Evolutionary conservation across 2,329 filamentous ascomycete species (phyloP), one percentile per base, ranked within the genome.

Genomic region (Colletotrichum sp.): DNA sequence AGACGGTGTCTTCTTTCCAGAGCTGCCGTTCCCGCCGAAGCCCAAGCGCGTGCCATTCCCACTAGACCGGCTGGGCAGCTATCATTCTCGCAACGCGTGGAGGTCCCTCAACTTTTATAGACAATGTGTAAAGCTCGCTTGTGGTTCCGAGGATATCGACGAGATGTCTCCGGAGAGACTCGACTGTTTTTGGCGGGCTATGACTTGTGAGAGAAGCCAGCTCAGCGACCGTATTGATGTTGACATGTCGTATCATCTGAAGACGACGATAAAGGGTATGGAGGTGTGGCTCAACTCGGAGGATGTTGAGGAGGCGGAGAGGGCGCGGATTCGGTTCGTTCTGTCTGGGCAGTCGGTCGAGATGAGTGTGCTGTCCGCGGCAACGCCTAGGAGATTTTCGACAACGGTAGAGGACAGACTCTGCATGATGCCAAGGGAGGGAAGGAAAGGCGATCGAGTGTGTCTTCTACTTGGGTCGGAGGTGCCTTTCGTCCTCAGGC

Each of bases 191-290:
- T 71, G 68, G 68, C 55, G 55, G 30, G 57, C 68, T 4, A n/a
- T 73, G 55, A 63, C 71, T 13, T 73, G 64, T 22, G 71, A 73
- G 64, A 62, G 55, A 26, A 62, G 55, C 36, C 71, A 63, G 55
- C 36, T 73, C 30, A 73, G 71, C 64, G 65, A 69, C 30, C 64
- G 71, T 18, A 63, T 69, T 39, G 64, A 73, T 15, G 55, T 63
- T 22, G 71, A 73, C 71, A 34, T 69, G 18, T 69, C 52, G 18
- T 57, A 24, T 28, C 16, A 24, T n/a, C 6, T 73, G 36, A 39
- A 63, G 24, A 52, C 22, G 9, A 57, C 69, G 65, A 62, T 73
- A 6, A 22, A 22, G 8, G 55, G 39, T 2, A 22, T 73, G 16
- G 71, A 63, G 1, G 26, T 34, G 1, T 69, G 71, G 71, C 22